These are phyloP conservation scores for Podila epigama DNA, from an alignment of 192 early-diverging fungal genomes.

Conservation along the genomic window DNA sequence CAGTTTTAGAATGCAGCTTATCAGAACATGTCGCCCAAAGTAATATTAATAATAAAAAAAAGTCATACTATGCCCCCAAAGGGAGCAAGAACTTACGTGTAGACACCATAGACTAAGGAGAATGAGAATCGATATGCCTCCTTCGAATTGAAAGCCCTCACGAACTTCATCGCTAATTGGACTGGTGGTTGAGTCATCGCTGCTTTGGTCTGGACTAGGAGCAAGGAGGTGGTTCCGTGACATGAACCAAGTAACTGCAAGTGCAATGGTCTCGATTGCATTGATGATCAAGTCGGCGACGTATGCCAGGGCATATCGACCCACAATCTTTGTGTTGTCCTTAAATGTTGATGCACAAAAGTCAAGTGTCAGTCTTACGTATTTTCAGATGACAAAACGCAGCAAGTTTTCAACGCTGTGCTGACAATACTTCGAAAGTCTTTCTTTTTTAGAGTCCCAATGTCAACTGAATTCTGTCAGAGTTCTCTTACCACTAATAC, in stretches of 20 bases:
- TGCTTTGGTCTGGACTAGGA: conserved; percentile 23
- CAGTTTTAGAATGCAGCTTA: too few relatives aligned
- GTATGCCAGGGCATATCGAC: conserved; percentile 40
- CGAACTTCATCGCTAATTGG: conserved; percentile 44
- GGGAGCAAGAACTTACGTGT: conserved; percentile 17
- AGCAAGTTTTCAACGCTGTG: too few relatives aligned
- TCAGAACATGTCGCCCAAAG: too few relatives aligned
- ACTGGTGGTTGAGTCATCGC: conserved; percentile 2
- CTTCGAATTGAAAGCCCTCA: conserved; percentile 42
- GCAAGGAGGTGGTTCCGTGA: conserved; percentile 34
- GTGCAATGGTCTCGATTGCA: conserved; percentile 30
- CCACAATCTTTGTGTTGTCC: conserved; percentile 44
- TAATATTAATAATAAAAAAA: too few relatives aligned
- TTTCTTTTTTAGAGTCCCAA: too few relatives aligned
- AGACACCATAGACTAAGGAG: conserved; percentile 39
- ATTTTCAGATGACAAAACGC: too few relatives aligned
- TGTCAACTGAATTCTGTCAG: too few relatives aligned
- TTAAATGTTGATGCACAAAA: background rate
- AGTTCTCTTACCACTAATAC: conserved; percentile 39
- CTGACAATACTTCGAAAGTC: too few relatives aligned
- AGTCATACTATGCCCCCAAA: background rate
- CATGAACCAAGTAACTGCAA: conserved; percentile 45
- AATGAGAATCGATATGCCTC: conserved; percentile 45
- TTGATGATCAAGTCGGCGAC: conserved; percentile 40
- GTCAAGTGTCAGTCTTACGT: background rate